A percentile compares a stretch with the other conserved stretches of the same genome.
Evolutionary conservation across 2,329 filamentous ascomycete species (phyloP).

Genomic region (Ophiosphaerella korrae): DNA sequence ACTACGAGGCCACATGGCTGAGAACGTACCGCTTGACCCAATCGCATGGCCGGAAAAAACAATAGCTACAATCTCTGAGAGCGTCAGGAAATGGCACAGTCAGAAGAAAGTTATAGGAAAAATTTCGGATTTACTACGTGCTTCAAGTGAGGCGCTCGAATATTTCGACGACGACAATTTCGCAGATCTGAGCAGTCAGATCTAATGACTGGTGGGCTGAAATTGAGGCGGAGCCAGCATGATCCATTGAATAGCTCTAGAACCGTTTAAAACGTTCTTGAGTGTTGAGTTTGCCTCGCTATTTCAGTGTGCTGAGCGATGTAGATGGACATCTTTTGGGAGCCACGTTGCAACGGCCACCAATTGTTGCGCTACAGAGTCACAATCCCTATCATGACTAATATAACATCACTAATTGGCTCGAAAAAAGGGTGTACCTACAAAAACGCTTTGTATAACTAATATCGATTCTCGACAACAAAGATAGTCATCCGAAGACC

Average conservation of each 20-base stretch:
- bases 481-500: background rate
- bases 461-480: background rate
- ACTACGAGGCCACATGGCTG: background rate
- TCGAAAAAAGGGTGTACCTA: no score
- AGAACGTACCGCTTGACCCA: conserved; percentile 20
- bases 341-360: no score
- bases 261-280: background rate
- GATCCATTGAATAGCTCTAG: no score
- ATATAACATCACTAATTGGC: no score
- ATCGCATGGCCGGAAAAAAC: conserved; percentile 31
- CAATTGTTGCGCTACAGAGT: no score
- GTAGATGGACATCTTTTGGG: no score
- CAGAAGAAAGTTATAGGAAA: conserved; percentile 24
- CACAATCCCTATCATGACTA: no score
- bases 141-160: conserved; percentile 24
- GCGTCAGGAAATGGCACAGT: conserved; percentile 29
- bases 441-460: no score
- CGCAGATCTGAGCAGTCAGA: conserved; percentile 24
- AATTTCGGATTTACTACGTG: conserved; percentile 20
- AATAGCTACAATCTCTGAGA: conserved; percentile 11
- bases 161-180: conserved; percentile 32
- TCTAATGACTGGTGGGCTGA: conserved; percentile 4
- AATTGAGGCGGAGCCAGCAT: background rate
- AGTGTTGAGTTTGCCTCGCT: no score
- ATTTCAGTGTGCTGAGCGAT: no score